A percentile compares a stretch with the other conserved stretches of the same genome.
Evolutionary conservation across 257 asterid genomes (phyloP).

Genomic region (Solanum chmielewskii): DNA sequence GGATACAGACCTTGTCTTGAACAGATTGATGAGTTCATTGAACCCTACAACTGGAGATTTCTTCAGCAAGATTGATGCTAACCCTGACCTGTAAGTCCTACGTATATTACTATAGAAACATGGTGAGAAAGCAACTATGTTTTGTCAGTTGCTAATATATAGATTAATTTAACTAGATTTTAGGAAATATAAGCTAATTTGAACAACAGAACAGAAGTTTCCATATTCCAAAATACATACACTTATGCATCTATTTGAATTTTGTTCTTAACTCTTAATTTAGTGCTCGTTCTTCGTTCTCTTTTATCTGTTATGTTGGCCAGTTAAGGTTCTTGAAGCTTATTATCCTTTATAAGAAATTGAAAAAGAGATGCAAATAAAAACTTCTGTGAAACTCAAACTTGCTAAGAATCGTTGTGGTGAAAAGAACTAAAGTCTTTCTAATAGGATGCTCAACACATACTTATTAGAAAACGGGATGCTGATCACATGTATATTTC

Average conservation of each 20-base stretch:
- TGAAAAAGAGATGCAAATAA: neutral
- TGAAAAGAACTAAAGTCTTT: neutral
- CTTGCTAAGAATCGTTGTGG: neutral
- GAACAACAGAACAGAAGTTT: neutral
- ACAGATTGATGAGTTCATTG: constrained; percentile 83
- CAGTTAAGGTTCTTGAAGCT: neutral
- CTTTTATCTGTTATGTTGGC: neutral
- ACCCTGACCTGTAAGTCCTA: constrained; percentile 91
- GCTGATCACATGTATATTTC: neutral
- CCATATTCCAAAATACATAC: neutral
- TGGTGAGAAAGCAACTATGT: neutral
- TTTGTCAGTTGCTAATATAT: neutral
- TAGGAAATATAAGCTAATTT: neutral
- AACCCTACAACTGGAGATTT: constrained; percentile 83
- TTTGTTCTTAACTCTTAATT: neutral
- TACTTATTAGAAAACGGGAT: neutral
- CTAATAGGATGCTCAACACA: neutral
- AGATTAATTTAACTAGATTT: neutral
- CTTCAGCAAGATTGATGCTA: constrained; percentile 78
- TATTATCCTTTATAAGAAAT: neutral
- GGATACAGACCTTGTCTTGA: constrained; percentile 80
- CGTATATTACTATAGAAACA: neutral
- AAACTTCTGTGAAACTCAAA: neutral
- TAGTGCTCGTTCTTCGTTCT: neutral
- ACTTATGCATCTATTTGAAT: neutral